Base-by-base conservation (phyloP, 768 basidiomycete species). In the Pulveroboletus sp. region DNA sequence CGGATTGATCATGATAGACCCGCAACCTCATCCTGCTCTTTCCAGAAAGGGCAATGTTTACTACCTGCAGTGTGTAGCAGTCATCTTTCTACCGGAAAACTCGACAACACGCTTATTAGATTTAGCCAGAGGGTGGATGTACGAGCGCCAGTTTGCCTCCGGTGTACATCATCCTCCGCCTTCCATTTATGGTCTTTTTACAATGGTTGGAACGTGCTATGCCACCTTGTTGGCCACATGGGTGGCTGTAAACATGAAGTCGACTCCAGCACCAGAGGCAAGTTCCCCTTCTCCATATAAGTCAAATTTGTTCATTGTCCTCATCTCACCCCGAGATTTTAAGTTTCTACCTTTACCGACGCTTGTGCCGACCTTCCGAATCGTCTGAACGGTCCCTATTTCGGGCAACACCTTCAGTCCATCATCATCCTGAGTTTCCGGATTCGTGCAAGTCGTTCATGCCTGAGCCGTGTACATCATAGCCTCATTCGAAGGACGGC, bases 351-450 rank as follows among this genome's bases (percentile, higher is more conserved):
- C 27, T 29, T 7, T 29, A 29, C 2, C 11, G 27, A 29, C 8
- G 27, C 2, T 29, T 29, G 11, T 29, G 27, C 8, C 27, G 27
- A 29, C n/a, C n/a, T n/a, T n/a, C n/a, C n/a, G n/a, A n/a, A n/a
- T n/a, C n/a, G 27, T 17, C 29, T 17, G 24, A 10, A 24, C 4
- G 13, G 31, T 27, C n/a, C 39, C n/a, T 31, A 23, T 38, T 32
- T 16, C 23, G 24, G 53, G 31, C 36, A n/a, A 7, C 16, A 1
- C 36, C 20, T 12, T 16, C 5, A n/a, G 8, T 27, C 6, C 43
- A 24, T 54, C 53, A 42, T 54, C 53, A 54, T 53, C 52, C 52
- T 20, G 26, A 13, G 5, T 41, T 20, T 4, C 52, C 32, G 30
- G 19, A 41, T 27, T 11, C 8, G 17, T 8, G 12, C 13, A 16